Evolutionary conservation across 179 eudicot genomes (phyloP).

Genomic region (Actinidia polygama): DNA sequence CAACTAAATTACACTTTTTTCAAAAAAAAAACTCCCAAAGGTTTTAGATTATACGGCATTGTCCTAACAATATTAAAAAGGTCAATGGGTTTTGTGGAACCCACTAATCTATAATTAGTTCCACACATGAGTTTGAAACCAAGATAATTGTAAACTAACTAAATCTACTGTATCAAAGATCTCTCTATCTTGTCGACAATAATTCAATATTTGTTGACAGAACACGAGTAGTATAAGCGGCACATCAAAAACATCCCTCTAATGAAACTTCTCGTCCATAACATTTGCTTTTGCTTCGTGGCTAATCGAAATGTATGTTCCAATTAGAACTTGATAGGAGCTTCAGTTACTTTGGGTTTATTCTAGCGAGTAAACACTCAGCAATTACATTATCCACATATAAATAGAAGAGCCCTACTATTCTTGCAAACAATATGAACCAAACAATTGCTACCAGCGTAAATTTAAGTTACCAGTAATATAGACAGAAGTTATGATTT

Average conservation of each 20-base stretch:
- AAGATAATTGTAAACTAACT: background rate
- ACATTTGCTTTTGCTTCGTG: background rate
- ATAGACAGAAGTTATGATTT: slow-evolving; percentile 12
- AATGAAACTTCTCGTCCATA: background rate
- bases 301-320: background rate
- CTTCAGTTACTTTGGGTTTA: background rate
- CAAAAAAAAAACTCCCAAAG: no score
- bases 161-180: background rate
- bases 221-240: background rate
- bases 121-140: no score
- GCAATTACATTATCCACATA: background rate
- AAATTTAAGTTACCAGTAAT: background rate
- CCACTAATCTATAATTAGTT: no score
- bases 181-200: background rate
- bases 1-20: no score
- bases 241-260: background rate
- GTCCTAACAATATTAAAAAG: no score
- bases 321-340: background rate
- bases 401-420: background rate
- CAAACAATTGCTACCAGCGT: background rate
- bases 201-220: background rate
- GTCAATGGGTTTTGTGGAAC: no score
- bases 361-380: background rate
- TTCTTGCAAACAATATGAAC: background rate
- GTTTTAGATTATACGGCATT: no score